Evolutionary conservation across 306 rosid genomes (phyloP).

Genomic region (Cucumis sativus): DNA sequence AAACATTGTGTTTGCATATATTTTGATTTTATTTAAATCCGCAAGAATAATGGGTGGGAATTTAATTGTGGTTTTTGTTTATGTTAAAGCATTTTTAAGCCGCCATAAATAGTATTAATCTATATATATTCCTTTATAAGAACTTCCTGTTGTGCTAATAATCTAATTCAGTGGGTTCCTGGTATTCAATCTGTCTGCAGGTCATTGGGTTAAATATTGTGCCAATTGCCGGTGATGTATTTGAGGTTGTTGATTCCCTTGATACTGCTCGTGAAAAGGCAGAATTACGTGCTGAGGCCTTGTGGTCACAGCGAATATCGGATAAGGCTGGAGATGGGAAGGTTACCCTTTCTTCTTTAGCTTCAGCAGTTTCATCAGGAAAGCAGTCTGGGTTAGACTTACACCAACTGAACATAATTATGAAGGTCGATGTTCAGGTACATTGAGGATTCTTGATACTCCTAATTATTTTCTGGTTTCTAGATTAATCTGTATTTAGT

Average conservation of each 20-base stretch:
- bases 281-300: conserved; percentile 55
- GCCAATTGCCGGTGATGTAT: conserved; percentile 87
- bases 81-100: not conserved
- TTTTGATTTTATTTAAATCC: not conserved
- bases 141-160: not conserved
- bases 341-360: conserved; percentile 91
- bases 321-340: conserved; percentile 99
- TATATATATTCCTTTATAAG: not conserved
- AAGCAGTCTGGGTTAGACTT: conserved; percentile 83
- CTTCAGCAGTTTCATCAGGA: conserved; percentile 84
- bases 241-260: conserved; percentile 76
- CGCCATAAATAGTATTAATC: not conserved
- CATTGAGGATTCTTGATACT: not conserved
- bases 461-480: not conserved
- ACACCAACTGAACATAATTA: conserved; percentile 79
- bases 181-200: conserved; percentile 24
- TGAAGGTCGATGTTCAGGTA: conserved; percentile 99
- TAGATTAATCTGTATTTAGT: not conserved
- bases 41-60: not conserved
- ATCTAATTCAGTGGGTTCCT: not conserved
- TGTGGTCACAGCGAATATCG: conserved; percentile 71
- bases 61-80: not conserved
- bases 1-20: not conserved
- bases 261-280: conserved; percentile 91
- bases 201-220: conserved; percentile 86